phyloP scores from a whole-genome alignment of 2,329 filamentous ascomycete species.

The Lasiodiplodia sp. region DNA sequence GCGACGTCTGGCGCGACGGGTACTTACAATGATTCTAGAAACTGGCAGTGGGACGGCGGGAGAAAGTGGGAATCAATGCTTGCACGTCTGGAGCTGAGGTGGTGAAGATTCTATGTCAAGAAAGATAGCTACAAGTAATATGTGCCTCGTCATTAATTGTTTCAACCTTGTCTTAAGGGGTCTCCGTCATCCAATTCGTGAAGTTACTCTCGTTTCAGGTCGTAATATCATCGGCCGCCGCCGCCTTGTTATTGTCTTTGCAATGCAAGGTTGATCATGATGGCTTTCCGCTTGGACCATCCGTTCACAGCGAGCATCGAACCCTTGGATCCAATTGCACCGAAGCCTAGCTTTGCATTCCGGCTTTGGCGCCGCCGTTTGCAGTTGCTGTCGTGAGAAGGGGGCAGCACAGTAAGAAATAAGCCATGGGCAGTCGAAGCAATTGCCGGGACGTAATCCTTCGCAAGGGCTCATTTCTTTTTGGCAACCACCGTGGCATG shows the following conservation, averaged over 20 bases:
- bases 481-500: neutral
- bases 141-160: conserved; percentile 21
- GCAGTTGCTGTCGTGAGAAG: conserved; percentile 8
- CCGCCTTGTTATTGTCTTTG: conserved; percentile 1
- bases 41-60: neutral
- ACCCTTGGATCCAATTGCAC: neutral
- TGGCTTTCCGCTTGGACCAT: conserved; percentile 1
- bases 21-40: neutral
- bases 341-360: neutral
- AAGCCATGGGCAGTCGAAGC: too few relatives aligned
- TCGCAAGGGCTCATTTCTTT: too few relatives aligned
- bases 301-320: neutral
- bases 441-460: too few relatives aligned
- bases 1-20: neutral
- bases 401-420: neutral
- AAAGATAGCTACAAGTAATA: conserved; percentile 20
- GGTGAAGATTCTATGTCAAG: conserved; percentile 19
- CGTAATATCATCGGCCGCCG: conserved; percentile 12
- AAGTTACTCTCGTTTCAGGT: conserved; percentile 20
- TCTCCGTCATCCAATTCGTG: conserved; percentile 18
- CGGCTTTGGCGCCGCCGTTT: neutral
- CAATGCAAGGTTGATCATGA: conserved; percentile 7
- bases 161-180: conserved; percentile 26
- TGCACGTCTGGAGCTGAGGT: conserved; percentile 2
- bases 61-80: neutral